Conservation (phyloP, 2,329 filamentous ascomycete genomes). For the Xylariomycetidae sp. region DNA sequence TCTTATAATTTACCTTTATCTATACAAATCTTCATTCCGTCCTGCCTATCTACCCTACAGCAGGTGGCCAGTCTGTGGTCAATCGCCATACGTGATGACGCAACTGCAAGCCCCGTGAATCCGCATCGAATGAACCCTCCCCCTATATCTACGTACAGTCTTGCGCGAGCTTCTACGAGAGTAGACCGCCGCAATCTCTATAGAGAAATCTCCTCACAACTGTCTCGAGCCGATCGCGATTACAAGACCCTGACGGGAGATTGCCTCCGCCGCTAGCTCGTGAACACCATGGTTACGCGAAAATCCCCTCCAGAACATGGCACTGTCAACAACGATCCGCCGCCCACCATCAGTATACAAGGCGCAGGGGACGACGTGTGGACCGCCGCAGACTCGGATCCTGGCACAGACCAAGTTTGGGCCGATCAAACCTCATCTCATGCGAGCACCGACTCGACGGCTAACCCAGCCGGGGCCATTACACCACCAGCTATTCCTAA, state of each 20-base stretch:
- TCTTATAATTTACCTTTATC: too few species aligned
- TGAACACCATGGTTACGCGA: slow-evolving; percentile 35
- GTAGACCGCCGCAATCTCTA: too few species aligned
- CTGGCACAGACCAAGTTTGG: slow-evolving; percentile 27
- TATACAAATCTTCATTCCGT: too few species aligned
- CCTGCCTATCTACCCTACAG: too few species aligned
- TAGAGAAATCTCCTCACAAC: too few species aligned
- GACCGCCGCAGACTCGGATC: slow-evolving; percentile 29
- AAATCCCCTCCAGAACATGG: slow-evolving; percentile 31
- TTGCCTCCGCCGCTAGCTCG: too few species aligned
- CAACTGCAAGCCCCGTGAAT: too few species aligned
- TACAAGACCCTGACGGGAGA: not conserved
- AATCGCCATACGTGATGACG: too few species aligned
- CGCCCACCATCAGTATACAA: slow-evolving; percentile 20
- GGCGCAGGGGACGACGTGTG: slow-evolving; percentile 26
- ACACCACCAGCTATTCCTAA: slow-evolving; percentile 25
- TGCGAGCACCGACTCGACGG: slow-evolving; percentile 4
- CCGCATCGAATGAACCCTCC: too few species aligned
- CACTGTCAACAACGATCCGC: slow-evolving; percentile 17
- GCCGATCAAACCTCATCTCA: slow-evolving; percentile 9
- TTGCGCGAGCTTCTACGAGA: too few species aligned
- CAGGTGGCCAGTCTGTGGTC: too few species aligned
- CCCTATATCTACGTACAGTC: too few species aligned
- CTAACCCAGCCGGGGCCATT: slow-evolving; percentile 10
- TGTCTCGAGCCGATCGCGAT: slow-evolving; percentile 1